These are phyloP conservation scores for Saturnispora diversa DNA, from an alignment of 805 yeast species.

Conservation along the genomic window DNA sequence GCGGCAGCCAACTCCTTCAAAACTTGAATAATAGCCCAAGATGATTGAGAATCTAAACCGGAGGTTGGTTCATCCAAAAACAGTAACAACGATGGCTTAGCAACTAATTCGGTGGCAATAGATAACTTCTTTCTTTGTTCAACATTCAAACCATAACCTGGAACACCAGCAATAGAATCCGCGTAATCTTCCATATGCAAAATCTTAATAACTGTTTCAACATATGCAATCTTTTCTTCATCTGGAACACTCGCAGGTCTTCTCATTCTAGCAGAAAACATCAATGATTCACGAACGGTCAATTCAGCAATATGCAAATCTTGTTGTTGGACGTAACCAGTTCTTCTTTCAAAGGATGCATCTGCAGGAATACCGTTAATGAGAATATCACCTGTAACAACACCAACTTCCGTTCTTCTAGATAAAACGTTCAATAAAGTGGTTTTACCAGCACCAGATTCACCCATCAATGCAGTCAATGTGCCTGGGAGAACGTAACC, in stretches of 20 bases:
- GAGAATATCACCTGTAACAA: constrained; percentile 47
- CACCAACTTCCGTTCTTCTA: constrained; percentile 43
- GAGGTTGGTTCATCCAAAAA: constrained; percentile 59
- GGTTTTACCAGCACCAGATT: constrained; percentile 58
- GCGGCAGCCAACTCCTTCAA: constrained; percentile 41
- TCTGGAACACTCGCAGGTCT: constrained; percentile 34
- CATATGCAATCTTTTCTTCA: constrained; percentile 36
- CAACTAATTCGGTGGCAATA: constrained; percentile 47
- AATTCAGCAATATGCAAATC: constrained; percentile 42
- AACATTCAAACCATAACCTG: constrained; percentile 44
- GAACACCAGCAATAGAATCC: constrained; percentile 41
- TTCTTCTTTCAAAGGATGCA: constrained; percentile 42
- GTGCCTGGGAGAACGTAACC: constrained; percentile 46
- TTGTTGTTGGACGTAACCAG: constrained; percentile 52
- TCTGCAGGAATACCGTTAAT: constrained; percentile 44
- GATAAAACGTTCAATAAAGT: constrained; percentile 47
- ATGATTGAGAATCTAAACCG: constrained; percentile 50
- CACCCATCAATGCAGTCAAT: constrained; percentile 55
- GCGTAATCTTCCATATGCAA: constrained; percentile 39
- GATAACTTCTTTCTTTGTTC: constrained; percentile 48
- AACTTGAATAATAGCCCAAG: constrained; percentile 49
- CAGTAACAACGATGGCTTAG: constrained; percentile 43
- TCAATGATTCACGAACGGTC: constrained; percentile 44
- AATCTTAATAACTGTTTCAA: constrained; percentile 33
- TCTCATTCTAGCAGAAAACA: constrained; percentile 42